These are phyloP conservation scores for Alternaria triticina DNA, from an alignment of 2,329 filamentous ascomycete species.

Conservation along the genomic window DNA sequence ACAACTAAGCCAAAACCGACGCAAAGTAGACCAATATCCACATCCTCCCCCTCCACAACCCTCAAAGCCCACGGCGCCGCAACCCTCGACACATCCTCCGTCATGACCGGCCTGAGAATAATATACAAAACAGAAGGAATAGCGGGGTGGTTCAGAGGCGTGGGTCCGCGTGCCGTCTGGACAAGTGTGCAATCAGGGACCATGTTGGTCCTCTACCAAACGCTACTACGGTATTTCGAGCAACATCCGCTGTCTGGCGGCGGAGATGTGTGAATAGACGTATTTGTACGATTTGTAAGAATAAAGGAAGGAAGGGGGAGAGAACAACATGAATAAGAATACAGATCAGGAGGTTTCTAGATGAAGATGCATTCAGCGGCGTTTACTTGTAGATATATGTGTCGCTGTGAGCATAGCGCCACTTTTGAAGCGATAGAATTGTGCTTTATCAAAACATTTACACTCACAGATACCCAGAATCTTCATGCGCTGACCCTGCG, in stretches of 20 bases:
- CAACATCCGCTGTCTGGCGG: conserved; percentile 48
- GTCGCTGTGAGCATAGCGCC: neutral
- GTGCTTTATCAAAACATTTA: neutral
- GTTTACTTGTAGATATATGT: neutral
- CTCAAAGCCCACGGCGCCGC: conserved; percentile 79
- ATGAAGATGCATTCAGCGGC: conserved; percentile 12
- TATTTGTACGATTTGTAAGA: neutral
- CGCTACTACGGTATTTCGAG: conserved; percentile 79
- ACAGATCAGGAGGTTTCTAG: neutral
- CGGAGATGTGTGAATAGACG: conserved; percentile 23
- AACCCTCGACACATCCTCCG: conserved; percentile 85
- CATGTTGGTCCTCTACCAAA: conserved; percentile 96
- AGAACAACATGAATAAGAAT: neutral
- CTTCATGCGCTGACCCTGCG: neutral
- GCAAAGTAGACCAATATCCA: conserved; percentile 77
- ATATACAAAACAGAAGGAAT: conserved; percentile 92
- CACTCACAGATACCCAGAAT: neutral
- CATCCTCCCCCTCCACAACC: conserved; percentile 85
- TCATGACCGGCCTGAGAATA: conserved; percentile 80
- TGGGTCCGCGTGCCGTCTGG: conserved; percentile 92
- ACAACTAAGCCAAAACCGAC: conserved; percentile 31
- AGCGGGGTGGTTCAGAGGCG: conserved; percentile 89
- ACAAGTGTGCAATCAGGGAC: conserved; percentile 96
- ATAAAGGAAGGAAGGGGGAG: neutral
- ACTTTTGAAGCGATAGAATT: conserved; percentile 13